Base-by-base conservation (phyloP, 1,139 yeast species). In the Debaryomyces udenii region DNA sequence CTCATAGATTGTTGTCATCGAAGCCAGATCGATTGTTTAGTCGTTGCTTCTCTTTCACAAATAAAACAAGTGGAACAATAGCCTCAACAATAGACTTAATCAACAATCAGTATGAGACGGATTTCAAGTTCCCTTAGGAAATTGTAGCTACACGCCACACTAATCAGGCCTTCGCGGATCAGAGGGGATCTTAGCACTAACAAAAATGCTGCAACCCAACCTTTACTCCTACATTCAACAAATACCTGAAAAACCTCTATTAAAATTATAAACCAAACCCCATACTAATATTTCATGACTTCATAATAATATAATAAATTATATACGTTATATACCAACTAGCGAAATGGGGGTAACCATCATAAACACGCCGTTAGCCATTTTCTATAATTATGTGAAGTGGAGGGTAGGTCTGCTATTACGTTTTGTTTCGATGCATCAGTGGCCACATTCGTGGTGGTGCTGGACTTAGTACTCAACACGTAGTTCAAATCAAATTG, bases 381-480 rank as follows among this genome's bases (percentile, higher is more conserved):
- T 52, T 69, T 69, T 44, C 75, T 64, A 55, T 70, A 70, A 53
- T 70, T 70, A 44, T 68, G 66, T 26, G 71, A 64, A 35, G 75
- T 69, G 29, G 70, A 61, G 24, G 67, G 57, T 35, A 60, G 49
- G 33, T 50, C 54, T 28, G 53, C 31, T 32, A 34, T 30, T 23
- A 34, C 27, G 22, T 30, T 32, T 37, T 36, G 44, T 22, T 31
- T 37, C 23, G 43, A 43, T 26, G 34, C 23, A 16, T 28, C 37
- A 20, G 11, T 13, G 15, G 41, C 31, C 16, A 40, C 36, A 27
- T 50, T 42, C 28, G 40, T 44, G 30, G 53, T 43, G 29, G 54
- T 49, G 46, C 52, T 50, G 23, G 53, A 50, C 35, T 55, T 53
- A 40, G 56, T 57, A 36, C 53, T 52, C 36, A 62, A 61, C 13